Evolutionary conservation across 495 filamentous ascomycete species (phyloP), one percentile per base, ranked within the genome.

Genomic region (Schizothecium vesticola): DNA sequence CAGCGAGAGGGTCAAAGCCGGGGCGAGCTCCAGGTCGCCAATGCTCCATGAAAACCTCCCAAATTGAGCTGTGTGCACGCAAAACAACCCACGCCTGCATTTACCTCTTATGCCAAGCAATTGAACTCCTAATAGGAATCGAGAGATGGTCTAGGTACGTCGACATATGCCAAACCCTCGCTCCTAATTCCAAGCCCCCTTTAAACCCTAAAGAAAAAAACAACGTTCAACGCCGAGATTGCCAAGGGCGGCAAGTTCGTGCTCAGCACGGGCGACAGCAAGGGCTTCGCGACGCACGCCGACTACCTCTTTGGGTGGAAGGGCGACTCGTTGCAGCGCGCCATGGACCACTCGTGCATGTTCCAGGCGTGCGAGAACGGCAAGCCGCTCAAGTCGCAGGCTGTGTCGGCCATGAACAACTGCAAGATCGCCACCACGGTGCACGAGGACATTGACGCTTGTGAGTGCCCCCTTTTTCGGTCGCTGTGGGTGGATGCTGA

Each of bases 191-290:
- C n/a, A n/a, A n/a, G n/a, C n/a, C n/a, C n/a, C n/a, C n/a, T n/a
- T n/a, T n/a, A n/a, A n/a, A n/a, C n/a, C n/a, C n/a, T n/a, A n/a
- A n/a, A n/a, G n/a, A n/a, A n/a, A n/a, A n/a, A n/a, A n/a, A n/a
- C n/a, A n/a, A n/a, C n/a, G n/a, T n/a, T n/a, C 75, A 77, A 79
- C 74, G 73, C 65, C 74, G 68, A 82, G 74, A 84, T 83, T 81
- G 82, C 82, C 22, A 69, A 74, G 6, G 81, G 78, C 11, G 73
- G 76, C 9, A 78, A 84, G 16, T 84, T 85, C 69, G 81, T 84
- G 23, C 64, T 77, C 24, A 69, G 65, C 70, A 72, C 67, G 56
- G 70, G 72, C 61, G 73, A 74, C 72, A 23, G 21, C 59, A 63
- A 71, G 56, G 57, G 65, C 56, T 66, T 60, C 65, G 56, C n/a